Conservation (phyloP, 2,329 filamentous ascomycete genomes). For the Mycocentrospora acerina region DNA sequence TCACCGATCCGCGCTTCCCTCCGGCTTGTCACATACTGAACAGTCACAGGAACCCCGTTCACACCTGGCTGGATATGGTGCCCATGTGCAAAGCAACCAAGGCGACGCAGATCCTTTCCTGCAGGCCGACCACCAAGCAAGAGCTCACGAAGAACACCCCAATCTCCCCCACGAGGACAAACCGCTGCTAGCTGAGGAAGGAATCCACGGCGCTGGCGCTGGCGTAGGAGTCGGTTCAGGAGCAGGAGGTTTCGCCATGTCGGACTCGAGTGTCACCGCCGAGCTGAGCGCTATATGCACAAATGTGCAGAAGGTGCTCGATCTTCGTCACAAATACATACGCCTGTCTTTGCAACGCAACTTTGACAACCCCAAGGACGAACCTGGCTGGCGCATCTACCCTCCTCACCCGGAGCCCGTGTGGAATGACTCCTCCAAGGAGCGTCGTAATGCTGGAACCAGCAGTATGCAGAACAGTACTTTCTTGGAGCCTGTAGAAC, state of each 20-base stretch:
- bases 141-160: conserved; percentile 54
- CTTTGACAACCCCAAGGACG: conserved; percentile 85
- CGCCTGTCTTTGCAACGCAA: conserved; percentile 78
- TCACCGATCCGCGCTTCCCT: conserved; percentile 25
- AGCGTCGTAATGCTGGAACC: conserved; percentile 39
- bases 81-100: conserved; percentile 13
- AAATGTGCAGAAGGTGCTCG: conserved; percentile 86
- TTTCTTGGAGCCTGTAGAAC: conserved; percentile 33
- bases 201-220: conserved; percentile 59
- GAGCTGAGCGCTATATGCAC: conserved; percentile 85
- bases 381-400: conserved; percentile 82
- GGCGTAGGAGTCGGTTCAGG: conserved; percentile 64
- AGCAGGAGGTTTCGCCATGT: conserved; percentile 65
- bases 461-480: conserved; percentile 44
- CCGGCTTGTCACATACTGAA: conserved; percentile 33
- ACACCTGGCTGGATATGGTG: conserved; percentile 16
- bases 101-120: conserved; percentile 35
- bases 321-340: conserved; percentile 87
- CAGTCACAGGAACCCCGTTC: conserved; percentile 29
- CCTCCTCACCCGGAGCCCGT: conserved; percentile 88
- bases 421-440: conserved; percentile 67
- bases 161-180: conserved; percentile 58
- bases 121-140: conserved; percentile 51
- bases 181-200: conserved; percentile 56
- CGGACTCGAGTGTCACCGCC: conserved; percentile 76